Evolutionary conservation across 2,329 filamentous ascomycete genomes (phyloP).

Genomic region (Exophiala phaeomuriformis): DNA sequence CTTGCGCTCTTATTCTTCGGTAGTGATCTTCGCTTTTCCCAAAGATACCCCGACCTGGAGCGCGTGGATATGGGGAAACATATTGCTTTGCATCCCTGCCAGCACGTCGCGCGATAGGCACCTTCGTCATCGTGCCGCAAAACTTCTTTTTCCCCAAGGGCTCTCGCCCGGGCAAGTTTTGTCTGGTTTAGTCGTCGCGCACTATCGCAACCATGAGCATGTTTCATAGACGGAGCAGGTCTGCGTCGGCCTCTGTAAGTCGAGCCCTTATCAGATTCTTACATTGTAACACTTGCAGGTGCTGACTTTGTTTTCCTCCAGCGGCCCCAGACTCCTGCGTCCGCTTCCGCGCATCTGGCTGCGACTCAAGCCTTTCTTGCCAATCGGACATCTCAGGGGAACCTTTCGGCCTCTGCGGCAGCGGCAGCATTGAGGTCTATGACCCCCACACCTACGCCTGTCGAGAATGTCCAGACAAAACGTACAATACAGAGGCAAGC

Average conservation of each 20-base stretch:
- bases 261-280: background rate
- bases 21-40: background rate
- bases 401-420: constrained; percentile 74
- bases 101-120: constrained; percentile 11
- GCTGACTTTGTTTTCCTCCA: constrained; percentile 15
- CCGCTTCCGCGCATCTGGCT: constrained; percentile 68
- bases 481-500: constrained; percentile 65
- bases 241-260: constrained; percentile 28
- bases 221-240: constrained; percentile 33
- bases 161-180: background rate
- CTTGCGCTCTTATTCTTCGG: background rate
- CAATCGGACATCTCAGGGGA: constrained; percentile 55
- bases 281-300: constrained; percentile 7
- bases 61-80: constrained; percentile 14
- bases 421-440: constrained; percentile 77
- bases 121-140: background rate
- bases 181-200: background rate
- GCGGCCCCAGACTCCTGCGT: constrained; percentile 57
- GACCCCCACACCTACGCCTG: constrained; percentile 68
- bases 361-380: constrained; percentile 74
- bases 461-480: constrained; percentile 80
- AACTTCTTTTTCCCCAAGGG: constrained; percentile 1
- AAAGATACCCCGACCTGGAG: background rate
- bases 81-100: constrained; percentile 3
- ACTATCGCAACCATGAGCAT: constrained; percentile 19